Evolutionary conservation across 768 basidiomycete species (phyloP), one percentile per base, ranked within the genome.

Genomic region (Mycena metata): DNA sequence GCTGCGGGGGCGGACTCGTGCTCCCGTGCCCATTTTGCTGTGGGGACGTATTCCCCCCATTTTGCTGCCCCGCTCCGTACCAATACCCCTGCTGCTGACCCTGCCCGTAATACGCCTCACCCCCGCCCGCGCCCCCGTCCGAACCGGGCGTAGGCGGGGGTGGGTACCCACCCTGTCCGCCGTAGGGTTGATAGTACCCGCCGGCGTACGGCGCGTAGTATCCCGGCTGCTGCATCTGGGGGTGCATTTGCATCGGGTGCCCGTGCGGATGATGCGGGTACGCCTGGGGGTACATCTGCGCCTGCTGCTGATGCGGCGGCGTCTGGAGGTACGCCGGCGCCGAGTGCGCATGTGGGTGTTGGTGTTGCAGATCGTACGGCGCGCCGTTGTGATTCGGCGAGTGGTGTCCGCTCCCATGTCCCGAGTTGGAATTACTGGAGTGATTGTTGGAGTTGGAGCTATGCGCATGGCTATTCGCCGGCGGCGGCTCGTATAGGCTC

Each of bases 401-500:
- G 39, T 39, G 39, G 11, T 39, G 39, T 15, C 39, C 39, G 15
- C 11, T 11, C 11, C 11, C 39, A 15, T 39, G 39, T 9, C 39
- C 39, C 3, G 39, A 39, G 39, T 39, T 39, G 39, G 39, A 39
- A 39, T 39, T 10, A 9, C 11, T 11, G 11, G 39, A 39, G 9
- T 39, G 39, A 30, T 30, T 30, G 39, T 39, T 39, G 39, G 39
- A 39, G 39, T 39, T 39, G 11, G 39, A 39, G 39, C 11, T 11
- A 15, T 39, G 39, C 11, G 39, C 15, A 15, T 39, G 39, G 39
- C 39, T 39, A 39, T 39, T 39, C 11, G 60, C 63, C 21, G 78
- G 78, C 33, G 82, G 76, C 47, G 90, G 88, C 69, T 94, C 94
- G 72, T 94, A 93, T 43, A 94, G 79, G 2, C 88, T 86, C 19